Percentiles rank a stretch among this genome's conserved stretches.
phyloP scores from a whole-genome alignment of 805 yeast species.

The Kodamaea lidongshanica region DNA sequence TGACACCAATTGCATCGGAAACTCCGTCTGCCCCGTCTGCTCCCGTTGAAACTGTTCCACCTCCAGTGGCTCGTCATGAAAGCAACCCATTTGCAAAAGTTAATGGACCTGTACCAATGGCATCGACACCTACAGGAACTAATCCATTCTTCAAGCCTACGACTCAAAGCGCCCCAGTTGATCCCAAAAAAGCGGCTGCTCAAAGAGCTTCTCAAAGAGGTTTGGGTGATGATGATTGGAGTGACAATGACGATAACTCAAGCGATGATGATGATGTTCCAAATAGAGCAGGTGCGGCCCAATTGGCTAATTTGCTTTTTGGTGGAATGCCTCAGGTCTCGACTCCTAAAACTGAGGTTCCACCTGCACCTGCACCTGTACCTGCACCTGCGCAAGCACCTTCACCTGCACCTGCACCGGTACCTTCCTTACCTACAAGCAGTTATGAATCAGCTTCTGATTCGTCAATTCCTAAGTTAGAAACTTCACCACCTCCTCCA shows the following conservation, averaged over 20 bases:
- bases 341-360: slow-evolving; percentile 7
- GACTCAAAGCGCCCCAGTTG: slow-evolving; percentile 29
- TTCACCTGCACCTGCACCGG: slow-evolving; percentile 7
- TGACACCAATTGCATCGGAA: slow-evolving; percentile 7
- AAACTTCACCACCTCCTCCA: slow-evolving; percentile 11
- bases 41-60: slow-evolving; percentile 4
- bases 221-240: slow-evolving; percentile 39
- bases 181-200: slow-evolving; percentile 55
- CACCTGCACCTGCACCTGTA: slow-evolving; percentile 12
- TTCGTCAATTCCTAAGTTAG: no score
- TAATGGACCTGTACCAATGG: slow-evolving; percentile 11
- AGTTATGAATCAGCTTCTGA: no score
- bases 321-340: slow-evolving; percentile 40
- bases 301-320: slow-evolving; percentile 48
- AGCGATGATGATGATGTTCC: slow-evolving; percentile 48
- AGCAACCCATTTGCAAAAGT: slow-evolving; percentile 48
- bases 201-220: slow-evolving; percentile 72
- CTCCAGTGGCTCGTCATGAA: slow-evolving; percentile 21
- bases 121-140: slow-evolving; percentile 19
- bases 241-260: slow-evolving; percentile 37
- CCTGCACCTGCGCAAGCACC: slow-evolving; percentile 19
- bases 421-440: slow-evolving; percentile 5
- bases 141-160: slow-evolving; percentile 58
- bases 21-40: background rate
- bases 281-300: slow-evolving; percentile 49